A percentile compares a stretch with the other conserved stretches of the same genome.
These are phyloP conservation scores for Backusella liffmaniae DNA, from an alignment of 192 early-diverging fungal genomes.

Conservation along the genomic window DNA sequence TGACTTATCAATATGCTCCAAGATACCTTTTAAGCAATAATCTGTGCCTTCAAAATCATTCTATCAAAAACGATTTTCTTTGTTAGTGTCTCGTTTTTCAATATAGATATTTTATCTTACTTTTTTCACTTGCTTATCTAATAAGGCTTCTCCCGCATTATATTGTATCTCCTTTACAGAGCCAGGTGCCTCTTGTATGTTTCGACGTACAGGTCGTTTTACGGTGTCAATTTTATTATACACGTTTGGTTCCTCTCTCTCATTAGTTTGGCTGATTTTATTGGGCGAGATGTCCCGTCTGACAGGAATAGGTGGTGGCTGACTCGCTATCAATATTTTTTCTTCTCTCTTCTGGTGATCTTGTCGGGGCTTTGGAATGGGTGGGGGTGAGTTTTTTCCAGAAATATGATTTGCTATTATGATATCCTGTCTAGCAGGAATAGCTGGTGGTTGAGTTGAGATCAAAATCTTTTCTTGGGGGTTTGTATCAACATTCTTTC, in stretches of 20 bases:
- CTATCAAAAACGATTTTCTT: neutral
- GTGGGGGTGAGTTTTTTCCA: neutral
- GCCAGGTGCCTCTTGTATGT: neutral
- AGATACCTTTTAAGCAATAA: conserved; percentile 73
- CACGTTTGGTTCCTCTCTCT: neutral
- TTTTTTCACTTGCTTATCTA: neutral
- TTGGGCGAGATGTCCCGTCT: neutral
- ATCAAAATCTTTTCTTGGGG: neutral
- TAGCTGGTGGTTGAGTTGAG: neutral
- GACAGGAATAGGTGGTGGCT: neutral
- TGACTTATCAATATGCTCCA: conserved; percentile 81
- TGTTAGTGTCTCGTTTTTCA: neutral
- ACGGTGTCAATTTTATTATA: neutral
- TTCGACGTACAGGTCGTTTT: neutral
- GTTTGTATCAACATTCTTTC: neutral
- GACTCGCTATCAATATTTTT: neutral
- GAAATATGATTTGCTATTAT: neutral
- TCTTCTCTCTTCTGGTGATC: neutral
- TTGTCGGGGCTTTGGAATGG: neutral
- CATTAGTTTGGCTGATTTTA: neutral
- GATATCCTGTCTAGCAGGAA: neutral
- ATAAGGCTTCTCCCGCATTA: neutral
- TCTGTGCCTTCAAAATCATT: conserved; percentile 86
- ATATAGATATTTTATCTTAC: neutral
- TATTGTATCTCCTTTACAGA: neutral